A percentile compares a stretch with the other conserved stretches of the same genome.
Evolutionary conservation across 139 green algal species (phyloP).

Genomic region (Chlorella sp.): DNA sequence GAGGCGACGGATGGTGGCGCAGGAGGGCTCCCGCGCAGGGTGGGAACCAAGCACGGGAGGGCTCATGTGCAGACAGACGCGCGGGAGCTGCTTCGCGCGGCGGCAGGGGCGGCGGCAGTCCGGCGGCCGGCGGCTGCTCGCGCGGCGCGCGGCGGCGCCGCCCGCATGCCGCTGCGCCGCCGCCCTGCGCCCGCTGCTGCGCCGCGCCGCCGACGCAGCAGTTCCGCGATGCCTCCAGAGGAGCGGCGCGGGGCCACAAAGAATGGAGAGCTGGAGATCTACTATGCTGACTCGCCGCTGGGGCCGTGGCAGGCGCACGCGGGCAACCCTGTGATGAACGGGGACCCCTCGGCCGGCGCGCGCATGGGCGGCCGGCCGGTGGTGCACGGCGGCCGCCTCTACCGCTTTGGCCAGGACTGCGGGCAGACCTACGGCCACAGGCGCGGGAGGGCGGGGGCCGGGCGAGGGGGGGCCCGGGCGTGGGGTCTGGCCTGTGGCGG

Average conservation of each 20-base stretch:
- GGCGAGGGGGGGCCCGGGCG: not conserved
- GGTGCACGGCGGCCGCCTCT: slow-evolving; percentile 20
- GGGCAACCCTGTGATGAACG: slow-evolving; percentile 25
- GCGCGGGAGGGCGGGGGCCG: not conserved
- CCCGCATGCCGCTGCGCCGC: too few species aligned
- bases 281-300: slow-evolving; percentile 8
- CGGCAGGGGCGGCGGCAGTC: too few species aligned
- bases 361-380: slow-evolving; percentile 39
- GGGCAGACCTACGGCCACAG: slow-evolving; percentile 35
- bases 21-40: too few species aligned
- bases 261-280: slow-evolving; percentile 8
- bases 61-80: too few species aligned
- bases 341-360: slow-evolving; percentile 7
- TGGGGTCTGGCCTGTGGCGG: too few species aligned
- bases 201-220: not conserved
- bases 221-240: not conserved
- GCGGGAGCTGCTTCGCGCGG: too few species aligned
- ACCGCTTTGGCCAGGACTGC: slow-evolving; percentile 54
- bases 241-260: not conserved
- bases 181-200: not conserved
- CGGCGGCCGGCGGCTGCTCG: too few species aligned
- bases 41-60: too few species aligned
- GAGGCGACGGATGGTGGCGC: too few species aligned
- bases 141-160: too few species aligned
- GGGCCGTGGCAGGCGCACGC: slow-evolving; percentile 43